Evolutionary conservation across 2,329 filamentous ascomycete species (phyloP).

Genomic region (Cladophialophora yegresii): DNA sequence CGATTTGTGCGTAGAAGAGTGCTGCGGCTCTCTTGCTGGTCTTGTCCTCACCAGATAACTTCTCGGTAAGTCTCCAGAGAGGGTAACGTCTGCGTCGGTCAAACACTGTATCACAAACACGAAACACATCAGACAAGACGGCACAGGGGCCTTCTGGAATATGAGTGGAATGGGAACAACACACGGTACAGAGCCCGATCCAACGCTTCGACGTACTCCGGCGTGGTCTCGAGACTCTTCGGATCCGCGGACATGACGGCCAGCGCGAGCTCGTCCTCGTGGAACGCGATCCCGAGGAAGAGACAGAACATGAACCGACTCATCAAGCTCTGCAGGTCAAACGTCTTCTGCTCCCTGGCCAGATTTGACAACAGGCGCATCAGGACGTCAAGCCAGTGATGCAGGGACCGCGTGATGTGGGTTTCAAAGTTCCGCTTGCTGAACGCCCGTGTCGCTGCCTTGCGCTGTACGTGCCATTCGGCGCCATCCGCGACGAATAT

Average conservation of each 20-base stretch:
- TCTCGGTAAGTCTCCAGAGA: slow-evolving; percentile 26
- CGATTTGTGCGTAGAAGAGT: slow-evolving; percentile 25
- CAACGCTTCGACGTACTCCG: slow-evolving; percentile 22
- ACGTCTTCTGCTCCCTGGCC: slow-evolving; percentile 19
- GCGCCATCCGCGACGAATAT: slow-evolving; percentile 26
- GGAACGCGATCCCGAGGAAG: slow-evolving; percentile 26
- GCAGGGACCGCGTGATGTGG: slow-evolving; percentile 23
- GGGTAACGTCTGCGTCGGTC: slow-evolving; percentile 26
- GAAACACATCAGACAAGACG: not conserved
- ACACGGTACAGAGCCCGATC: slow-evolving; percentile 21
- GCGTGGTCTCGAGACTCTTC: slow-evolving; percentile 17
- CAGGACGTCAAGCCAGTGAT: slow-evolving; percentile 25
- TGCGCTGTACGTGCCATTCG: slow-evolving; percentile 24
- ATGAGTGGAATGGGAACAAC: not conserved
- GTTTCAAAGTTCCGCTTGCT: slow-evolving; percentile 29
- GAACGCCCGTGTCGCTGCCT: slow-evolving; percentile 23
- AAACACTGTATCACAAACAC: slow-evolving; percentile 7
- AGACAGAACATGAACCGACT: slow-evolving; percentile 26
- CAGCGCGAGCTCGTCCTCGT: slow-evolving; percentile 22
- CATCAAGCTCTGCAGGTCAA: slow-evolving; percentile 27
- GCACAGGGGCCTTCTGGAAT: not conserved
- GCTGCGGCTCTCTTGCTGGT: slow-evolving; percentile 20
- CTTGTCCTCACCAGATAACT: slow-evolving; percentile 22
- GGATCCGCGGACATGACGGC: slow-evolving; percentile 25
- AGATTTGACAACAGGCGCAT: slow-evolving; percentile 21